Evolutionary conservation across 192 early-diverging fungal species (phyloP).

Genomic region (Chytriomyces hyalinus): DNA sequence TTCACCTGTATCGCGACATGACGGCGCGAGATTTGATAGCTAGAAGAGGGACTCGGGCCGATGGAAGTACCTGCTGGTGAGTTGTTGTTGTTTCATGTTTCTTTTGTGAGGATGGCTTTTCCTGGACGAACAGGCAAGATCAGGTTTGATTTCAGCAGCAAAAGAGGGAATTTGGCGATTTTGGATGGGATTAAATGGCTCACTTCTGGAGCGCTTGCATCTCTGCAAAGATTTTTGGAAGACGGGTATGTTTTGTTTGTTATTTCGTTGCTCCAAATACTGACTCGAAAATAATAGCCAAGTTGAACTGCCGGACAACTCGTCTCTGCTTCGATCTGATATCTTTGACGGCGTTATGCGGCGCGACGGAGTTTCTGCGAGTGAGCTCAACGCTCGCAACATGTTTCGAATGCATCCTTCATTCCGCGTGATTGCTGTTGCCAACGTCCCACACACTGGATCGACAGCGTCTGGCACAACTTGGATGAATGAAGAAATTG

Average conservation of each 20-base stretch:
- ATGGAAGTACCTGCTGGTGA: slow-evolving; percentile 76
- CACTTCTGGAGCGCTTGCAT: slow-evolving; percentile 69
- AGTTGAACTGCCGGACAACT: slow-evolving; percentile 70
- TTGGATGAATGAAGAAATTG: slow-evolving; percentile 74
- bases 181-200: slow-evolving; percentile 77
- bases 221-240: slow-evolving; percentile 65
- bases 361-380: slow-evolving; percentile 47
- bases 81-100: background rate
- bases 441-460: slow-evolving; percentile 50
- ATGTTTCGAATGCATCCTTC: slow-evolving; percentile 69
- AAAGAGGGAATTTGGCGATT: slow-evolving; percentile 72
- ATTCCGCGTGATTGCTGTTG: slow-evolving; percentile 76
- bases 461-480: slow-evolving; percentile 54
- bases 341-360: slow-evolving; percentile 63
- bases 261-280: no score
- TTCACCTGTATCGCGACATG: slow-evolving; percentile 79
- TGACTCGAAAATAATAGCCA: slow-evolving; percentile 34
- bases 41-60: slow-evolving; percentile 65
- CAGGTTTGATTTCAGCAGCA: slow-evolving; percentile 71
- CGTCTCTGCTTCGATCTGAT: slow-evolving; percentile 55
- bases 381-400: slow-evolving; percentile 59
- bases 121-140: slow-evolving; percentile 39
- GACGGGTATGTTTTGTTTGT: slow-evolving; percentile 48
- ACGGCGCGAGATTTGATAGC: slow-evolving; percentile 77
- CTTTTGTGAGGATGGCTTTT: background rate